Percentiles rank a stretch among this genome's conserved stretches.
phyloP scores from a whole-genome alignment of 164 flowering plant species.

The Berberis thunbergii region DNA sequence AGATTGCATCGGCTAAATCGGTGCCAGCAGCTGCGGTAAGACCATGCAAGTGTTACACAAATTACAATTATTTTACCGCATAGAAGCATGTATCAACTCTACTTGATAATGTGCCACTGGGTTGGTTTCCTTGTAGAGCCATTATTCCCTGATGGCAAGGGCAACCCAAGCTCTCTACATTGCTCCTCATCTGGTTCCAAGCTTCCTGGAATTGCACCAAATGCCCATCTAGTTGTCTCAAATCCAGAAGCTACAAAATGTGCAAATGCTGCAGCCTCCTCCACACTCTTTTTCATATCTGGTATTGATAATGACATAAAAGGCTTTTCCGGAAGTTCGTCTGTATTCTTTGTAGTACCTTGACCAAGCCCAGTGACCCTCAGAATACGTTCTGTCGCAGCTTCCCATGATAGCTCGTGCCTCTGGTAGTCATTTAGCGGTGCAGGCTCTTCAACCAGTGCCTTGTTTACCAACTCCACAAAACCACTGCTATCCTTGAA shows the following conservation, averaged over 20 bases:
- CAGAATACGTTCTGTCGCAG: conserved; percentile 77
- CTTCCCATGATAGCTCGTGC: conserved; percentile 87
- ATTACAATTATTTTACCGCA: no score
- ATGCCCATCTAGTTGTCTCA: conserved; percentile 43
- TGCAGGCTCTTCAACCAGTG: conserved; percentile 52
- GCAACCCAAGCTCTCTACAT: conserved; percentile 63
- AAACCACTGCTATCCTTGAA: conserved; percentile 46
- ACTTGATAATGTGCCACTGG: no score
- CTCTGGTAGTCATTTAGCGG: conserved; percentile 46
- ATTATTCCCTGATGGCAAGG: conserved; percentile 10
- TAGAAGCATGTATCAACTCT: no score
- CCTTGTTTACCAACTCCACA: conserved; percentile 39
- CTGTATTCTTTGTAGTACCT: conserved; percentile 8
- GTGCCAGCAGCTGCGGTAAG: no score
- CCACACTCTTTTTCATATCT: conserved; percentile 34
- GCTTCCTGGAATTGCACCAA: conserved; percentile 72
- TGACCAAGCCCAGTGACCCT: conserved; percentile 42
- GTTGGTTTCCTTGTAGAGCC: neutral
- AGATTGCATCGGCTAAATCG: no score
- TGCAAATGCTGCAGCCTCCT: conserved; percentile 65
- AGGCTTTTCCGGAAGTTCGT: conserved; percentile 14
- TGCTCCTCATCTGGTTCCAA: conserved; percentile 73
- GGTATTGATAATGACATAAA: conserved; percentile 48
- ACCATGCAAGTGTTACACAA: no score
- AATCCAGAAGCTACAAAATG: conserved; percentile 54